phyloP scores from a whole-genome alignment of 495 filamentous ascomycete species.

The Aspergillus taichungensis region DNA sequence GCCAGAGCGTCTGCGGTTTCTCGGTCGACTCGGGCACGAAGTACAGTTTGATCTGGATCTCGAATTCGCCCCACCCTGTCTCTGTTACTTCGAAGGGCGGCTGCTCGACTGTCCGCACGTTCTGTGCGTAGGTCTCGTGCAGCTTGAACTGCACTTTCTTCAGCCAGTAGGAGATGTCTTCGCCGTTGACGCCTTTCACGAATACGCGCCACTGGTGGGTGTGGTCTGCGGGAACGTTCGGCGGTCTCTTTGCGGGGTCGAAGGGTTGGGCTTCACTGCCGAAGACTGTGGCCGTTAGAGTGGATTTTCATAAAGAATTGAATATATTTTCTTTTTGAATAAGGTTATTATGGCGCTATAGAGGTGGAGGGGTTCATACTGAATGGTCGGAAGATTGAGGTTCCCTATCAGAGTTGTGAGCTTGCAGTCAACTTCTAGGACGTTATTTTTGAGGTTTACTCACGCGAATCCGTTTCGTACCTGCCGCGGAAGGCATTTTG shows the following conservation, averaged over 20 bases:
- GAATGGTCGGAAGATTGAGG: conserved; percentile 70
- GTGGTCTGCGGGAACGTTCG: conserved; percentile 59
- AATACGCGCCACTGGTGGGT: conserved; percentile 94
- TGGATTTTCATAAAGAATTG: background rate
- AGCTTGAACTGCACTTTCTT: conserved; percentile 97
- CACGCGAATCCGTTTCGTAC: conserved; percentile 51
- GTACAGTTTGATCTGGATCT: conserved; percentile 86
- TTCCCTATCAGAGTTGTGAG: conserved; percentile 39
- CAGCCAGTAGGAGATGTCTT: conserved; percentile 89
- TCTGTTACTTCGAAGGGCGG: conserved; percentile 80
- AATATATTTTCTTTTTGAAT: background rate
- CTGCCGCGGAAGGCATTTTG: conserved; percentile 47
- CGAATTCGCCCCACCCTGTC: conserved; percentile 97
- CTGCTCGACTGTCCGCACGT: conserved; percentile 65
- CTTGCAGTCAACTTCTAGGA: conserved; percentile 4
- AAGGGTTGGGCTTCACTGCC: conserved; percentile 71
- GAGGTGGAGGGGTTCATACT: conserved; percentile 21
- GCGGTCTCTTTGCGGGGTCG: conserved; percentile 58
- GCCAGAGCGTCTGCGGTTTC: conserved; percentile 86
- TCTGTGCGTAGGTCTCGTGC: conserved; percentile 88
- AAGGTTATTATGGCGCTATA: background rate
- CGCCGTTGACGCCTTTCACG: conserved; percentile 74
- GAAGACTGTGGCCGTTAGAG: conserved; percentile 45
- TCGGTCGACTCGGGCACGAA: conserved; percentile 78
- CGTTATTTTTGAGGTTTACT: conserved; percentile 6